These are phyloP conservation scores for Apophysomyces elegans DNA, from an alignment of 371 early-diverging fungal species.

Conservation along the genomic window DNA sequence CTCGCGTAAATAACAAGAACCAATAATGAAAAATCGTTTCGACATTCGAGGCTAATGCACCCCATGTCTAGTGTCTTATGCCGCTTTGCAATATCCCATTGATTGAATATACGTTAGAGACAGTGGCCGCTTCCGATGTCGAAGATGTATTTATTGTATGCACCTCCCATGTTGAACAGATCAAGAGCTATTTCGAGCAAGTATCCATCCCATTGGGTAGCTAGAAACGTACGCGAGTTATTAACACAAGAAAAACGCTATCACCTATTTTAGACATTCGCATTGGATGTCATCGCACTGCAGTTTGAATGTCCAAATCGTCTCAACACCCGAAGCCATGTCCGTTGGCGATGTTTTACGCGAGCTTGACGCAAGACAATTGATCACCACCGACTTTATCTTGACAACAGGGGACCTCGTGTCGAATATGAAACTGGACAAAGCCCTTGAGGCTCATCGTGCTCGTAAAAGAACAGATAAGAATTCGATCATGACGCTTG, in stretches of 20 bases:
- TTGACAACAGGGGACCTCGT: slow-evolving; percentile 91
- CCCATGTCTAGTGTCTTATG: slow-evolving; percentile 75
- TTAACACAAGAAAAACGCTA: background rate
- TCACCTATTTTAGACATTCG: slow-evolving; percentile 52
- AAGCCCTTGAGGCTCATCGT: slow-evolving; percentile 80
- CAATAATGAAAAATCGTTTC: too few relatives aligned
- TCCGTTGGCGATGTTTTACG: slow-evolving; percentile 95
- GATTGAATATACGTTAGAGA: slow-evolving; percentile 66
- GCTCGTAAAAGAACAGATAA: slow-evolving; percentile 73
- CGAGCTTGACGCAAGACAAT: slow-evolving; percentile 83
- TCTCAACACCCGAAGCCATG: slow-evolving; percentile 76
- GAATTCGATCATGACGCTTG: slow-evolving; percentile 95
- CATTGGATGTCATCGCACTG: slow-evolving; percentile 70
- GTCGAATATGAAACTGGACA: slow-evolving; percentile 84
- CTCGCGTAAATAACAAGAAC: slow-evolving; percentile 63
- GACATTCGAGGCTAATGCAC: too few relatives aligned
- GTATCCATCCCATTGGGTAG: background rate
- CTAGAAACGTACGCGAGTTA: background rate
- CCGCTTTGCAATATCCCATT: slow-evolving; percentile 94
- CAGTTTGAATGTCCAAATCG: slow-evolving; percentile 71
- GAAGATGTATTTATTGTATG: slow-evolving; percentile 88
- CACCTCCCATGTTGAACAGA: slow-evolving; percentile 81
- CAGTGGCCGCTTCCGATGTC: slow-evolving; percentile 62
- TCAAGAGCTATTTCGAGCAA: slow-evolving; percentile 85
- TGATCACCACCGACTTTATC: slow-evolving; percentile 89